These are phyloP conservation scores for Pholiota adiposa DNA, from an alignment of 1,284 basidiomycete genomes.

Conservation along the genomic window DNA sequence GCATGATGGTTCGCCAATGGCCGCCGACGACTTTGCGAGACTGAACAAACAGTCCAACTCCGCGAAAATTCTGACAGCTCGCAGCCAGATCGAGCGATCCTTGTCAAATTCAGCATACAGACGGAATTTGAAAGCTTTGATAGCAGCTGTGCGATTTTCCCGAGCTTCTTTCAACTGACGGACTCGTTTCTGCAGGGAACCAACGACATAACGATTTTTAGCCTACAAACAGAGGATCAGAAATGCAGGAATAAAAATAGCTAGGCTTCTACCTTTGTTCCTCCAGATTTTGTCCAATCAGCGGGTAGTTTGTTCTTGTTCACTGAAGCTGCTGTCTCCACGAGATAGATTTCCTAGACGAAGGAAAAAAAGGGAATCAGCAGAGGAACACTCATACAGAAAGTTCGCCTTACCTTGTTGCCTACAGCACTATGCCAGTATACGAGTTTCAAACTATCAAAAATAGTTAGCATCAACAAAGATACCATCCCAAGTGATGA, in stretches of 20 bases:
- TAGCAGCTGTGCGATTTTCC: slow-evolving; percentile 79
- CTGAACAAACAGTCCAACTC: slow-evolving; percentile 95
- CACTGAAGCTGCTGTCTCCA: slow-evolving; percentile 68
- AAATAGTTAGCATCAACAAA: slow-evolving; percentile 7
- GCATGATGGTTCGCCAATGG: slow-evolving; percentile 92
- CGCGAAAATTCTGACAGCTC: slow-evolving; percentile 77
- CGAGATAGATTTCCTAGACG: slow-evolving; percentile 84
- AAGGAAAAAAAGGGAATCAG: neutral
- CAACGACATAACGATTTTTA: slow-evolving; percentile 77
- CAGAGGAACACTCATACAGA: neutral
- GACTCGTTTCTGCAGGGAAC: slow-evolving; percentile 71
- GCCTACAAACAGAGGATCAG: slow-evolving; percentile 46
- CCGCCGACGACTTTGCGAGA: slow-evolving; percentile 86
- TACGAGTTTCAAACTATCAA: slow-evolving; percentile 45
- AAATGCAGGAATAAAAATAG: neutral
- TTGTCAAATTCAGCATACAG: slow-evolving; percentile 86
- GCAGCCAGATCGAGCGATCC: slow-evolving; percentile 81
- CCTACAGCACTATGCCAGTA: slow-evolving; percentile 89
- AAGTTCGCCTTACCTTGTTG: slow-evolving; percentile 59
- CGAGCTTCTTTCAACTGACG: slow-evolving; percentile 89
- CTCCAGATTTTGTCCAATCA: slow-evolving; percentile 84
- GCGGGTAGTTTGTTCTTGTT: slow-evolving; percentile 75
- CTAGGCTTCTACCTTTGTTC: slow-evolving; percentile 67
- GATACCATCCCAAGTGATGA: slow-evolving; percentile 1
- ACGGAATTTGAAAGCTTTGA: slow-evolving; percentile 83